A percentile compares a stretch with the other conserved stretches of the same genome.
Evolutionary conservation across 1,284 basidiomycete species (phyloP).

Genomic region (Austroboletus novae-zelandiae): DNA sequence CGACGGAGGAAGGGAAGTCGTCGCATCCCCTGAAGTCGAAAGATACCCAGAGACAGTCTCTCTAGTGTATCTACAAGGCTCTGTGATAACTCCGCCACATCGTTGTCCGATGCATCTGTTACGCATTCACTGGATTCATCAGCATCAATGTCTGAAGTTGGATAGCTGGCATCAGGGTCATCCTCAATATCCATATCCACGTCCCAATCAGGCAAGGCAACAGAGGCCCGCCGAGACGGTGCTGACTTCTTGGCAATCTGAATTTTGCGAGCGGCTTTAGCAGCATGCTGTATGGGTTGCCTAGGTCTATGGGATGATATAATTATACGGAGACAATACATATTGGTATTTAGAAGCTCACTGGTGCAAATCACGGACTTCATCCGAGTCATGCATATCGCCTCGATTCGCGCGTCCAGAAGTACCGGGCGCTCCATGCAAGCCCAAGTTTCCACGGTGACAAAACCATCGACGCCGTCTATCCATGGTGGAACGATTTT

Average conservation of each 20-base stretch:
- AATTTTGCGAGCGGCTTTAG: slow-evolving; percentile 11
- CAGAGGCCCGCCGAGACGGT: background rate
- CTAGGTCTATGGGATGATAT: slow-evolving; percentile 8
- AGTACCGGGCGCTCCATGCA: background rate
- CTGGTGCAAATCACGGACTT: slow-evolving; percentile 4
- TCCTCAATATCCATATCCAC: slow-evolving; percentile 7
- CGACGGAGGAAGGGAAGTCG: slow-evolving; percentile 54
- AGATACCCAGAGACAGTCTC: slow-evolving; percentile 6
- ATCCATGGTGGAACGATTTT: background rate
- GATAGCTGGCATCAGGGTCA: background rate
- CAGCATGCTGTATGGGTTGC: background rate
- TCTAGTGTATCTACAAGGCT: slow-evolving; percentile 25
- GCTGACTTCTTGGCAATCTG: slow-evolving; percentile 11
- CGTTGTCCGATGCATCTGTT: slow-evolving; percentile 12
- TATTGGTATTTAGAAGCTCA: slow-evolving; percentile 6
- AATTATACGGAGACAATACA: background rate
- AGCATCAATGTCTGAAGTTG: slow-evolving; percentile 1
- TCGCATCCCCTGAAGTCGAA: slow-evolving; percentile 21
- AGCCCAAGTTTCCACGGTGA: slow-evolving; percentile 11
- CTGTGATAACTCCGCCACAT: slow-evolving; percentile 15
- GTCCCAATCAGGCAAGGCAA: slow-evolving; percentile 3
- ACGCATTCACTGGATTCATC: slow-evolving; percentile 2
- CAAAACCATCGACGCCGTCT: slow-evolving; percentile 24
- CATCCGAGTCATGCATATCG: background rate
- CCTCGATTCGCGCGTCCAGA: background rate